Percentiles rank a stretch among this genome's conserved stretches.
Conservation (phyloP, 495 filamentous ascomycete species). For the Penicillium daleae region DNA sequence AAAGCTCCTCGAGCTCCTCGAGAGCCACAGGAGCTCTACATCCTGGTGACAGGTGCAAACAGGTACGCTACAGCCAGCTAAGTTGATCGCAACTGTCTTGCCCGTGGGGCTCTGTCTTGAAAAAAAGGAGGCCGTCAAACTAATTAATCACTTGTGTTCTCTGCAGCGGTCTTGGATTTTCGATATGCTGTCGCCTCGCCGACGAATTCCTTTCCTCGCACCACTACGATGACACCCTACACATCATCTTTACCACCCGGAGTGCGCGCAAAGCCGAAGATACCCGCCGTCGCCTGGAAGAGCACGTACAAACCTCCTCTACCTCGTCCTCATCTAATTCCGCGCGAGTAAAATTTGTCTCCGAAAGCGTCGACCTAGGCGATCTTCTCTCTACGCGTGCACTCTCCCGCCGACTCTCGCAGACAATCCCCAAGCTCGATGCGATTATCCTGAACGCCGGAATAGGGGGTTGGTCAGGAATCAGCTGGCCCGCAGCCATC, state of each 20-base stretch:
- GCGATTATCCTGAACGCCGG: conserved; percentile 86
- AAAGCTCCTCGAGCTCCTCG: conserved; percentile 6
- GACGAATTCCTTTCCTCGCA: conserved; percentile 82
- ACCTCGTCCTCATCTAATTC: conserved; percentile 21
- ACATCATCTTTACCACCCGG: conserved; percentile 57
- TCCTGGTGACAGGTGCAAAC: conserved; percentile 57
- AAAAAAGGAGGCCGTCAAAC: not conserved
- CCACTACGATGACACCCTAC: conserved; percentile 60
- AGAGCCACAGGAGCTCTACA: conserved; percentile 31
- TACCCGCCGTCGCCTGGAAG: conserved; percentile 43
- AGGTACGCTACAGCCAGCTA: conserved; percentile 35
- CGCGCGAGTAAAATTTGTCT: conserved; percentile 49
- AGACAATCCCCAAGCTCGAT: conserved; percentile 70
- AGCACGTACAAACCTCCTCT: conserved; percentile 40
- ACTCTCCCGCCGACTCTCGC: conserved; percentile 51
- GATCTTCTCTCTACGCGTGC: conserved; percentile 57
- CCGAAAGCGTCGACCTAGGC: conserved; percentile 59
- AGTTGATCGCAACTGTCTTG: not conserved
- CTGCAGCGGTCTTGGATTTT: conserved; percentile 83
- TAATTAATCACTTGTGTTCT: not conserved
- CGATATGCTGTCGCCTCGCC: conserved; percentile 83
- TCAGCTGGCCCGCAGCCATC: conserved; percentile 69
- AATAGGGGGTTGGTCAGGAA: conserved; percentile 79
- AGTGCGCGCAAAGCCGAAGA: conserved; percentile 49
- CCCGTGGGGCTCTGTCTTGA: not conserved